Conservation (phyloP, 2,329 filamentous ascomycete species). For the Fusarium nygamai region DNA sequence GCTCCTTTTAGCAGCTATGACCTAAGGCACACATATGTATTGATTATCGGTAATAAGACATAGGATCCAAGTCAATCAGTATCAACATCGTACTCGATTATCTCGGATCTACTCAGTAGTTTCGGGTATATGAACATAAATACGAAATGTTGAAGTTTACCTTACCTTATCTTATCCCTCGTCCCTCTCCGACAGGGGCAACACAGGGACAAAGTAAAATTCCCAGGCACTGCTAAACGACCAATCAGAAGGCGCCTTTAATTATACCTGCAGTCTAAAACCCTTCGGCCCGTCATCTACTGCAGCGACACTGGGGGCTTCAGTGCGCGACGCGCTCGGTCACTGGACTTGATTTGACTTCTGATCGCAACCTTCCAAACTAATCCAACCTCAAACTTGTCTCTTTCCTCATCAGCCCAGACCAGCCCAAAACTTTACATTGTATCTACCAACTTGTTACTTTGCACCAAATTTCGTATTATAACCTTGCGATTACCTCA, state of each 20-base stretch:
- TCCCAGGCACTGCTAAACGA: background rate
- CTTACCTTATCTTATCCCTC: background rate
- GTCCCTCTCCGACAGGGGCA: constrained; percentile 7
- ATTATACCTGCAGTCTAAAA: constrained; percentile 28
- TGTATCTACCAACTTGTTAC: background rate
- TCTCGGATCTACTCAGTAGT: background rate
- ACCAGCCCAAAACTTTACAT: background rate
- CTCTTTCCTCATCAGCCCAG: constrained; percentile 6
- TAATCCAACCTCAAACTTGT: background rate
- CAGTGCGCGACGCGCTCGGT: constrained; percentile 26
- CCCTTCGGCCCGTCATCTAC: constrained; percentile 15
- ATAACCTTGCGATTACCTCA: background rate
- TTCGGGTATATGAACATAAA: background rate
- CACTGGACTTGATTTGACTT: constrained; percentile 24
- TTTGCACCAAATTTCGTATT: background rate
- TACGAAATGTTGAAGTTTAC: background rate
- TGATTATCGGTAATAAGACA: too few species aligned
- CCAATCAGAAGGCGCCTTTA: constrained; percentile 20
- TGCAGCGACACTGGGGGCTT: constrained; percentile 1
- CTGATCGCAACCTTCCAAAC: constrained; percentile 10
- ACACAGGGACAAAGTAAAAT: background rate
- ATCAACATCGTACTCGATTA: background rate
- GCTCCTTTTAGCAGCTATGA: background rate
- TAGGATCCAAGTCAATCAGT: background rate
- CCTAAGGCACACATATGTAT: too few species aligned